Evolutionary conservation across 345 rosid genomes (phyloP).

Genomic region (Hibiscus mutabilis): DNA sequence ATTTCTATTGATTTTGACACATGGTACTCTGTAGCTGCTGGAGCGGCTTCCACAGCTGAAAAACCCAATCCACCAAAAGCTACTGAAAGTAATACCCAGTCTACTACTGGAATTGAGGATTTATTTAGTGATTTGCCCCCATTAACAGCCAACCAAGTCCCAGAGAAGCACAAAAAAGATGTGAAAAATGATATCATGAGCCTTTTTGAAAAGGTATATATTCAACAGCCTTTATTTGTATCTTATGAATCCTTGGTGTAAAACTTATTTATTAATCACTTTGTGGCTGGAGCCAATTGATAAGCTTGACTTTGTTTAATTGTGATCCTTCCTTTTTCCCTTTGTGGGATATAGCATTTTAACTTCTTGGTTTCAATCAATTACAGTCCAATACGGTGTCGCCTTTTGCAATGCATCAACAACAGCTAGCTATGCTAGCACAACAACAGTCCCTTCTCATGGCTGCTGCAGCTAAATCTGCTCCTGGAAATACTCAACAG

Average conservation of each 20-base stretch:
- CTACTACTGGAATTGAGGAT: conserved; percentile 67
- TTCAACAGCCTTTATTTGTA: background rate
- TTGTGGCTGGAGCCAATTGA: background rate
- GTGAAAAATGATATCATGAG: conserved; percentile 91
- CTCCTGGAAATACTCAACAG: conserved; percentile 31
- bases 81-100: conserved; percentile 38
- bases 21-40: conserved; percentile 48
- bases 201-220: conserved; percentile 89
- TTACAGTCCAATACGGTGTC: conserved; percentile 83
- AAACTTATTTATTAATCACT: background rate
- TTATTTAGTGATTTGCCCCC: conserved; percentile 58
- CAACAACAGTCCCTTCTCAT: conserved; percentile 86
- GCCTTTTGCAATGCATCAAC: conserved; percentile 92
- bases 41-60: conserved; percentile 42
- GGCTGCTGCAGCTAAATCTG: conserved; percentile 80
- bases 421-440: conserved; percentile 71
- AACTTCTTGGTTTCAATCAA: conserved; percentile 20
- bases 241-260: background rate
- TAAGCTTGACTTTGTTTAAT: background rate
- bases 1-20: conserved; percentile 11
- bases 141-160: conserved; percentile 25
- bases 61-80: conserved; percentile 41
- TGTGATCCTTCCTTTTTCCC: background rate
- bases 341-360: background rate
- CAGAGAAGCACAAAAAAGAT: conserved; percentile 69